Evolutionary conservation across 2,329 filamentous ascomycete species (phyloP), one percentile per base, ranked within the genome.

Genomic region (Calonectria hawksworthii): DNA sequence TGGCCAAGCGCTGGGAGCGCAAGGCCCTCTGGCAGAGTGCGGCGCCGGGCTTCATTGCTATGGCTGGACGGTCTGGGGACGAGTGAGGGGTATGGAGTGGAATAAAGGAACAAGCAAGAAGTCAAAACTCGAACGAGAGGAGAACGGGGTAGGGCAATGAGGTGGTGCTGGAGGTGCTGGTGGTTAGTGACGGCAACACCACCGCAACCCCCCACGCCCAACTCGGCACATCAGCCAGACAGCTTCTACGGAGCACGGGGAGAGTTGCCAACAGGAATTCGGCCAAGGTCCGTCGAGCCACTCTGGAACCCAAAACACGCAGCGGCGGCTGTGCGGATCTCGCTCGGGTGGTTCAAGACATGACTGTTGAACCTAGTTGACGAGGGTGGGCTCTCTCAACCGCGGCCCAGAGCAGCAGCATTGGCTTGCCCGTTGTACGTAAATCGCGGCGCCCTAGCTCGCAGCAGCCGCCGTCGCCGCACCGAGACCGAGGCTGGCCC

Each of bases 21-120:
- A 80, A 68, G 28, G 75, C 76, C 68, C 69, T 61, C 16, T 78
- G 68, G 66, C 77, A 70, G 52, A 80, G 77, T 74, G 79, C 47
- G 34, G 72, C 23, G 72, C 73, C 65, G 47, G 72, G 65, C 56
- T 75, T 80, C 79, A 80, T 80, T 65, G 36, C 63, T 41, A 23
- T 26, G 52, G 52, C 41, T 69, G 56, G 28, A 47, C 38, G 36
- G 23, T 38, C 21, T n/a, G 6, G 13, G 30, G 11, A 14, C 32
- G 41, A 30, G 28, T 44, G 41, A 13, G 30, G 51, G 38, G 65
- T 64, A 59, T 61, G 52, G 61, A 63, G 47, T 32, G 41, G 59
- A 44, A 51, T 64, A 64, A 68, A 52, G 75, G 63, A 71, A 28
- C 50, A 70, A 59, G 23, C 30, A 63, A 26, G 54, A 74, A 56